Evolutionary conservation across 2,329 filamentous ascomycete genomes (phyloP).

Genomic region (Cladosporium sphaerospermum): DNA sequence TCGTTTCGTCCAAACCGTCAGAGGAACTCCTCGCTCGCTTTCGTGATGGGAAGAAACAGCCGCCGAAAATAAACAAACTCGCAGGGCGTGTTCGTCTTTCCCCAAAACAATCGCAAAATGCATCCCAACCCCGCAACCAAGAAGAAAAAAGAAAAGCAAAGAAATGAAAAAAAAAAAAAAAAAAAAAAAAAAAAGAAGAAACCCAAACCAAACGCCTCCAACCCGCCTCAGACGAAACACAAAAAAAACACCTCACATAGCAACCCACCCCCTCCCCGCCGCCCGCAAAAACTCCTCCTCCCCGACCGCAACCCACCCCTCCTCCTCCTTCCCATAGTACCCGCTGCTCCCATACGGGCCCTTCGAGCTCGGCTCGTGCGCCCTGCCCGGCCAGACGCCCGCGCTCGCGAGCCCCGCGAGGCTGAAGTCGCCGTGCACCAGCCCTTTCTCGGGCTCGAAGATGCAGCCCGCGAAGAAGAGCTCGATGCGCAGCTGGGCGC

Average conservation of each 20-base stretch:
- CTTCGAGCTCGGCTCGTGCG: constrained; percentile 34
- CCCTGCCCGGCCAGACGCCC: constrained; percentile 35
- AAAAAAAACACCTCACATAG: constrained; percentile 16
- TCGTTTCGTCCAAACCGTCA: too few species aligned
- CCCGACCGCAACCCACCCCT: constrained; percentile 35
- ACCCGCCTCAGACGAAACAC: background rate
- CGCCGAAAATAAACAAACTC: too few species aligned
- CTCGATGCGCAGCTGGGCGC: constrained; percentile 40
- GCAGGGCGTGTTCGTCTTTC: too few species aligned
- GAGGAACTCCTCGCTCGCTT: too few species aligned
- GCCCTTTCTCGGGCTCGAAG: constrained; percentile 41
- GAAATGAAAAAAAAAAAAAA: background rate
- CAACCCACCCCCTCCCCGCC: constrained; percentile 29
- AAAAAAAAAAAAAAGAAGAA: background rate
- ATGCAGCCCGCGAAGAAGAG: constrained; percentile 48
- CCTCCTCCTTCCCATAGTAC: constrained; percentile 43
- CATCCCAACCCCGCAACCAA: too few species aligned
- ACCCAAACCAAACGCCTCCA: too few species aligned
- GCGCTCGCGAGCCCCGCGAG: constrained; percentile 36
- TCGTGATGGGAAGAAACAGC: too few species aligned
- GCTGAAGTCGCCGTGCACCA: constrained; percentile 46
- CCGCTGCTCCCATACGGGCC: constrained; percentile 46
- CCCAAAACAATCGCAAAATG: too few species aligned
- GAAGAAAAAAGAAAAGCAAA: too few species aligned
- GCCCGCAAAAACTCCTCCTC: constrained; percentile 30